A percentile compares a stretch with the other conserved stretches of the same genome.
Conservation (phyloP, 164 flowering plant genomes). For the Taxillus chinensis region DNA sequence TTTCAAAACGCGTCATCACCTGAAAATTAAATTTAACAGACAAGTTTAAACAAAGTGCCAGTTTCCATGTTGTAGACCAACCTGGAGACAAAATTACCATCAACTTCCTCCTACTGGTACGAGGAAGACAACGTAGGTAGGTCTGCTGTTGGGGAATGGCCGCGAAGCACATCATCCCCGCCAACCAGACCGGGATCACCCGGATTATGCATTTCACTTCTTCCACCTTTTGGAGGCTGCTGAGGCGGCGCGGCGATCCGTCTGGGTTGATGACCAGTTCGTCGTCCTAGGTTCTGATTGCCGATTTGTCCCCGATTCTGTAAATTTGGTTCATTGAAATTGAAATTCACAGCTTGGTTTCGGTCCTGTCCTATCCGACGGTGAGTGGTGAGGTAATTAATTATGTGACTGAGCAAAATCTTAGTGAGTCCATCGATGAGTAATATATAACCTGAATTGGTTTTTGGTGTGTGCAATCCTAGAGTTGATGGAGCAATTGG, state of each 20-base stretch:
- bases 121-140: slow-evolving; percentile 33
- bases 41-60: not conserved
- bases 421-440: no score
- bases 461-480: not conserved
- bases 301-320: slow-evolving; percentile 29
- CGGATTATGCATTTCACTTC: slow-evolving; percentile 29
- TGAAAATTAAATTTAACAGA: not conserved
- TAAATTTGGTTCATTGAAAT: no score
- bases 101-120: slow-evolving; percentile 39
- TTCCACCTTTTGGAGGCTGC: slow-evolving; percentile 31
- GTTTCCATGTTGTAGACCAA: slow-evolving; percentile 10
- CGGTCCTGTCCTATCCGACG: no score
- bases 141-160: slow-evolving; percentile 19
- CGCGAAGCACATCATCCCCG: slow-evolving; percentile 24
- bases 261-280: slow-evolving; percentile 16
- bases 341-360: no score
- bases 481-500: not conserved
- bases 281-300: slow-evolving; percentile 23
- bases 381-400: no score
- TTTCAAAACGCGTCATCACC: not conserved
- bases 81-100: slow-evolving; percentile 66
- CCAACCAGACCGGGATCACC: slow-evolving; percentile 32
- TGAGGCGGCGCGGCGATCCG: slow-evolving; percentile 32
- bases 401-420: no score
- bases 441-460: slow-evolving; percentile 7